A percentile compares a stretch with the other conserved stretches of the same genome.
These are phyloP conservation scores for Fraxinus platypoda DNA, from an alignment of 305 asterid genomes.

Conservation along the genomic window DNA sequence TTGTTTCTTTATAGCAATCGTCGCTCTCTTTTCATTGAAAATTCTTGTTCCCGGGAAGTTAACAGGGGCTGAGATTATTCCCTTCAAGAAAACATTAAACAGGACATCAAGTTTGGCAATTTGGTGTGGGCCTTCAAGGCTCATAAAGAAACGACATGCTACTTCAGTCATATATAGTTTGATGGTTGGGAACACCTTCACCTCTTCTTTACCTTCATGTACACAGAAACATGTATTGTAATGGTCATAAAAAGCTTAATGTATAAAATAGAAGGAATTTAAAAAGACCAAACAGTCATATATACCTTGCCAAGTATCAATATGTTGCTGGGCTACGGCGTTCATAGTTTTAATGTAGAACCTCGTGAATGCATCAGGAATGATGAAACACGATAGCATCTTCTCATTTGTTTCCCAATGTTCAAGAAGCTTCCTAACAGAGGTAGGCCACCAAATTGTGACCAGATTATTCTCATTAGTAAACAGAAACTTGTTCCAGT, in stretches of 20 bases:
- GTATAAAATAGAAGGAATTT: not conserved
- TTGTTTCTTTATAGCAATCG: slow-evolving; percentile 19
- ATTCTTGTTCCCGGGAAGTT: slow-evolving; percentile 31
- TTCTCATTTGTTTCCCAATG: slow-evolving; percentile 29
- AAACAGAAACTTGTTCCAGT: slow-evolving; percentile 30
- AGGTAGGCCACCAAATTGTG: slow-evolving; percentile 34
- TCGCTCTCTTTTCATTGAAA: slow-evolving; percentile 20
- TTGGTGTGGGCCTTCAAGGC: slow-evolving; percentile 26
- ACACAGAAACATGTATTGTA: not conserved
- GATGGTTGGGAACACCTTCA: slow-evolving; percentile 23
- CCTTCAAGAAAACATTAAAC: slow-evolving; percentile 34
- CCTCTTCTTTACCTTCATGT: slow-evolving; percentile 20
- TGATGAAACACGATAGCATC: slow-evolving; percentile 27
- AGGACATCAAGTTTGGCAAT: slow-evolving; percentile 16
- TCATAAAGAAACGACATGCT: slow-evolving; percentile 33
- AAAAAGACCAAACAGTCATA: not conserved
- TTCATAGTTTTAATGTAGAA: slow-evolving; percentile 27
- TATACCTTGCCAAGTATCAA: slow-evolving; percentile 33
- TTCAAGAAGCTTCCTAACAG: slow-evolving; percentile 27
- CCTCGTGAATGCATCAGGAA: slow-evolving; percentile 29
- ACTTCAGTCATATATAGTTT: slow-evolving; percentile 28
- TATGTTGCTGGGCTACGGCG: slow-evolving; percentile 27
- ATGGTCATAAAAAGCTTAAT: not conserved
- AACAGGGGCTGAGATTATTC: slow-evolving; percentile 28
- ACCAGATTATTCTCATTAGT: slow-evolving; percentile 32